Conservation (phyloP, 805 yeast genomes). For the Candida wancherniae region DNA sequence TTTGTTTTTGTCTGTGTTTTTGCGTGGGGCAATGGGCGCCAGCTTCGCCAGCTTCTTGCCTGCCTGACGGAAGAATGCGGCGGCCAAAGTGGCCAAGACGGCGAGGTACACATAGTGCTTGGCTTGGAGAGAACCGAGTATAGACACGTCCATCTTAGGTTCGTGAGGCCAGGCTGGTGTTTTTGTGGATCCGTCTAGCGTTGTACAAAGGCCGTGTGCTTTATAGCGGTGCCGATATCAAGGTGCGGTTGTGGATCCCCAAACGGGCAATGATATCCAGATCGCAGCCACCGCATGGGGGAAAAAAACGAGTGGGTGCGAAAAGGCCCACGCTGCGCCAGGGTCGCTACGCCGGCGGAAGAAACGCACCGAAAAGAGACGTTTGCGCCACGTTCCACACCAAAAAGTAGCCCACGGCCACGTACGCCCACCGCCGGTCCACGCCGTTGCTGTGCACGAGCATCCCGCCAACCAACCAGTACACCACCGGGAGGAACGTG, state of each 20-base stretch:
- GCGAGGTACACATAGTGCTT: conserved; percentile 15
- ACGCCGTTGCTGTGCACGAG: conserved; percentile 25
- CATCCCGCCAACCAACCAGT: conserved; percentile 55
- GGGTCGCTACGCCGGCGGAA: conserved; percentile 81
- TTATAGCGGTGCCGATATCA: conserved; percentile 10
- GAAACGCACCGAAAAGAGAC: conserved; percentile 68
- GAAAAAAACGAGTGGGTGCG: conserved; percentile 6
- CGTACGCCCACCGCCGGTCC: conserved; percentile 10
- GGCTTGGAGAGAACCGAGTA: conserved; percentile 4
- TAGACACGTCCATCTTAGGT: background rate
- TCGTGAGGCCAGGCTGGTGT: background rate
- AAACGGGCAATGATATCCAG: conserved; percentile 11
- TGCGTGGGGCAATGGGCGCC: too few species aligned
- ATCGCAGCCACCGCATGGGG: conserved; percentile 4
- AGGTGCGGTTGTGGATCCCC: conserved; percentile 11
- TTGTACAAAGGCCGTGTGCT: background rate
- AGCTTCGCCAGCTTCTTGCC: conserved; percentile 3
- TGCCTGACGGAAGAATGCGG: conserved; percentile 5
- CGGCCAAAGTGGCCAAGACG: conserved; percentile 7
- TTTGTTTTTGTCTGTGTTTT: conserved; percentile 28
- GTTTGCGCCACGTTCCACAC: conserved; percentile 70
- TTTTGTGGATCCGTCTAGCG: background rate
- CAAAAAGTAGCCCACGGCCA: conserved; percentile 37
- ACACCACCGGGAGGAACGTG: conserved; percentile 68
- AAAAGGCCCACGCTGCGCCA: conserved; percentile 1